phyloP scores from a whole-genome alignment of 139 green algal species.

The Chlorella sp. region DNA sequence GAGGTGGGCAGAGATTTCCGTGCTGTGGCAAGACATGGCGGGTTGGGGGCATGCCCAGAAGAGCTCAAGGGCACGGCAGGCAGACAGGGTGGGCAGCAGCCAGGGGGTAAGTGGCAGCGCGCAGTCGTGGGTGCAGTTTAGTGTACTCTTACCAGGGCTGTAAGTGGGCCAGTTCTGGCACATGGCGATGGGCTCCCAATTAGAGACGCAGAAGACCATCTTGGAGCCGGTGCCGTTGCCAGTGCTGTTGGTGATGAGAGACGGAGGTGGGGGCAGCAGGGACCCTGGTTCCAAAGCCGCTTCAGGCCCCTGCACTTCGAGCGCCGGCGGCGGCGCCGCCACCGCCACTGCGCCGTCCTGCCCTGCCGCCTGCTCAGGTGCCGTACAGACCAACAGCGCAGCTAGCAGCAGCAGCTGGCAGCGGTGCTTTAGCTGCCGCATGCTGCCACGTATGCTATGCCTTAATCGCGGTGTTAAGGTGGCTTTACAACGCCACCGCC shows the following conservation, averaged over 20 bases:
- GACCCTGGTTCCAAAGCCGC: neutral
- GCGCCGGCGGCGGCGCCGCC: neutral
- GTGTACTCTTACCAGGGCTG: neutral
- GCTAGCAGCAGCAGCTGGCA: too few species aligned
- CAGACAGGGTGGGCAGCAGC: neutral
- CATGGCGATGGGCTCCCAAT: slow-evolving; percentile 3
- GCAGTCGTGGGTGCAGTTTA: neutral
- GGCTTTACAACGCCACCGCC: too few species aligned
- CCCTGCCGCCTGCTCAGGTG: neutral
- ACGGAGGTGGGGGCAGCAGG: too few species aligned
- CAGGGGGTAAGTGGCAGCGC: neutral
- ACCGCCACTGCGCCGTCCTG: neutral
- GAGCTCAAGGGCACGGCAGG: neutral
- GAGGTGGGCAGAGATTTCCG: too few species aligned
- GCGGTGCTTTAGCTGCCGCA: too few species aligned
- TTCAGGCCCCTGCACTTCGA: too few species aligned
- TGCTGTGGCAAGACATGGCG: too few species aligned
- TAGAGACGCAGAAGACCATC: neutral
- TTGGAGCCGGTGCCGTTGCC: neutral
- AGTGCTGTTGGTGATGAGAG: neutral
- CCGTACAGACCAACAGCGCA: too few species aligned
- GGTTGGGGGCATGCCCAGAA: neutral
- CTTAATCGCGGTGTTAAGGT: too few species aligned
- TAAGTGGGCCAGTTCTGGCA: neutral
- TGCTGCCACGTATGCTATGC: too few species aligned